A percentile compares a stretch with the other conserved stretches of the same genome.
phyloP scores from a whole-genome alignment of 1,284 basidiomycete genomes.

The Thelephora terrestris region DNA sequence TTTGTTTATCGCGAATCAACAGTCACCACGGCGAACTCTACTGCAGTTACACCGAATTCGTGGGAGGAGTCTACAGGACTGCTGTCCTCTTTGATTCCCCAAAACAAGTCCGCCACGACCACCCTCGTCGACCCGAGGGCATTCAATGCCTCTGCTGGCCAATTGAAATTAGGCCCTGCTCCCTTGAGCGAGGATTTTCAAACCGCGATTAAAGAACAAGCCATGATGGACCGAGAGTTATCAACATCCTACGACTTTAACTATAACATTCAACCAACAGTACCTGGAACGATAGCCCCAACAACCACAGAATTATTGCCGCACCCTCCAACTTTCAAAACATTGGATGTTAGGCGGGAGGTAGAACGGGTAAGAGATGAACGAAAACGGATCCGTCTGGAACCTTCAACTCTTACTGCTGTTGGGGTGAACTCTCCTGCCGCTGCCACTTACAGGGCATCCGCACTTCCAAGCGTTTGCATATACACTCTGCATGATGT shows the following conservation, averaged over 20 bases:
- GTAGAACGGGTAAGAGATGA: slow-evolving; percentile 86
- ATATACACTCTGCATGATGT: slow-evolving; percentile 90
- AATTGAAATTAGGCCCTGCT: slow-evolving; percentile 76
- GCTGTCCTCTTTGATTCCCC: slow-evolving; percentile 66
- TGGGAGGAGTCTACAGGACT: slow-evolving; percentile 83
- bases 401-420: slow-evolving; percentile 53
- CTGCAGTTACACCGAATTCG: slow-evolving; percentile 46
- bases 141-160: slow-evolving; percentile 65
- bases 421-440: slow-evolving; percentile 50
- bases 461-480: slow-evolving; percentile 81
- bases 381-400: slow-evolving; percentile 81
- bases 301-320: slow-evolving; percentile 71
- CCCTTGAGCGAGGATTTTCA: slow-evolving; percentile 73
- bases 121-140: slow-evolving; percentile 45
- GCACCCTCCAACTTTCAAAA: slow-evolving; percentile 73
- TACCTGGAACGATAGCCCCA: slow-evolving; percentile 51
- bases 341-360: slow-evolving; percentile 85
- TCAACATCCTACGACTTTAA: slow-evolving; percentile 54
- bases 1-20: slow-evolving; percentile 17
- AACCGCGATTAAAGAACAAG: slow-evolving; percentile 66
- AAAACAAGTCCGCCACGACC: slow-evolving; percentile 33
- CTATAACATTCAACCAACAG: slow-evolving; percentile 33
- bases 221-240: slow-evolving; percentile 59
- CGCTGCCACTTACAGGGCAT: slow-evolving; percentile 41
- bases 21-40: slow-evolving; percentile 66